Conservation (phyloP, 768 basidiomycete genomes). For the Cystobasidium ongulense region DNA sequence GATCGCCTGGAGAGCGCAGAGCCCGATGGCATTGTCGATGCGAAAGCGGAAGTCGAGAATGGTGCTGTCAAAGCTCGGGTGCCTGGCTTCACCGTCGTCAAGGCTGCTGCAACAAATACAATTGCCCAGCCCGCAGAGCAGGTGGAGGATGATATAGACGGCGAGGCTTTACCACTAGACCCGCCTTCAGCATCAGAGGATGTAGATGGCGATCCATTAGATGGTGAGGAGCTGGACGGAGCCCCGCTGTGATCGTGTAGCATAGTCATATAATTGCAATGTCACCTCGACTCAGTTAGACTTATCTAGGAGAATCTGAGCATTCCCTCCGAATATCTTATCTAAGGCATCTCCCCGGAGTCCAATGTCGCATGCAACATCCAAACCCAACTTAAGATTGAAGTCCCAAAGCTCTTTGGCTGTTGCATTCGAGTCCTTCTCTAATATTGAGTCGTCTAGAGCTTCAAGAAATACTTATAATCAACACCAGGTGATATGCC, state of each 20-base stretch:
- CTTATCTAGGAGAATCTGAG: background rate
- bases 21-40: background rate
- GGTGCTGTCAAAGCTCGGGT: constrained; percentile 23
- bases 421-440: background rate
- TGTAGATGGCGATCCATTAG: constrained; percentile 12
- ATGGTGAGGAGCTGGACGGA: constrained; percentile 22
- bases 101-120: background rate
- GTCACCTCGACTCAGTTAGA: background rate
- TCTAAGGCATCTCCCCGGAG: background rate
- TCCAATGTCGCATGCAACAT: background rate
- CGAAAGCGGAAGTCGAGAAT: background rate
- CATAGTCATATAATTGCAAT: background rate
- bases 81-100: constrained; percentile 36
- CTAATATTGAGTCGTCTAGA: background rate
- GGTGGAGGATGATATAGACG: constrained; percentile 16
- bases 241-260: constrained; percentile 6
- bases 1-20: constrained; percentile 51
- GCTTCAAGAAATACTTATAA: background rate
- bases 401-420: background rate
- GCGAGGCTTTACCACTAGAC: constrained; percentile 4
- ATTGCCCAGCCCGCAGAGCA: too few species aligned
- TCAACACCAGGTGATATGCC: background rate
- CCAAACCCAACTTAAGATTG: background rate
- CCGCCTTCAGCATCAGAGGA: background rate
- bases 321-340: constrained; percentile 5